Evolutionary conservation across 208 protist species (phyloP).

Genomic region (Herpetomonas samuelpessoai): DNA sequence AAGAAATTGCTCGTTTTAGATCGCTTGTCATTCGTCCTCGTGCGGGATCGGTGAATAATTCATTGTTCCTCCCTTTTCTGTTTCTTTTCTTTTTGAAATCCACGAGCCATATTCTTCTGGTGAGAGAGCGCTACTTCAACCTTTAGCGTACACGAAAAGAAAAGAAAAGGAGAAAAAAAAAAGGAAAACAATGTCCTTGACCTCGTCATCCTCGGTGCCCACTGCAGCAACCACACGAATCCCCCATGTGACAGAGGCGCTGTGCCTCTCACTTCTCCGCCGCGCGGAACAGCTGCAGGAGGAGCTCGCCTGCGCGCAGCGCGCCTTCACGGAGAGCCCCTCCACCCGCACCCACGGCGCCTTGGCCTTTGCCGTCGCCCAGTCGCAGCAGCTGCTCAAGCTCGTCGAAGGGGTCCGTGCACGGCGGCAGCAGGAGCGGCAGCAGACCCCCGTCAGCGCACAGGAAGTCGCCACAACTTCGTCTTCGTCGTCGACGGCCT

Average conservation of each 20-base stretch:
- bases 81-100: no score
- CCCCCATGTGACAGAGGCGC: not conserved
- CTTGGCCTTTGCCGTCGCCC: conserved; percentile 38
- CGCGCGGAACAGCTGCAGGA: not conserved
- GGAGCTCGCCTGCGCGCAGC: conserved; percentile 27
- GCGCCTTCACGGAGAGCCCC: conserved; percentile 22
- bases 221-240: not conserved
- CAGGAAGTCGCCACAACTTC: not conserved
- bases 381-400: conserved; percentile 36
- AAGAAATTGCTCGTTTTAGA: no score
- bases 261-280: not conserved
- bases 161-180: no score
- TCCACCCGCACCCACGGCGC: conserved; percentile 37
- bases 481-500: not conserved
- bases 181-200: no score
- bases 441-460: conserved; percentile 5
- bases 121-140: no score
- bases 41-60: no score
- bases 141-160: no score
- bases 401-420: conserved; percentile 35
- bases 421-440: conserved; percentile 17
- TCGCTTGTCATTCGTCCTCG: no score
- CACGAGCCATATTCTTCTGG: no score
- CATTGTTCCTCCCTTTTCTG: no score
- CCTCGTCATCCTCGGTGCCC: no score